phyloP scores from a whole-genome alignment of 345 rosid species.

The Nasturtium officinale region DNA sequence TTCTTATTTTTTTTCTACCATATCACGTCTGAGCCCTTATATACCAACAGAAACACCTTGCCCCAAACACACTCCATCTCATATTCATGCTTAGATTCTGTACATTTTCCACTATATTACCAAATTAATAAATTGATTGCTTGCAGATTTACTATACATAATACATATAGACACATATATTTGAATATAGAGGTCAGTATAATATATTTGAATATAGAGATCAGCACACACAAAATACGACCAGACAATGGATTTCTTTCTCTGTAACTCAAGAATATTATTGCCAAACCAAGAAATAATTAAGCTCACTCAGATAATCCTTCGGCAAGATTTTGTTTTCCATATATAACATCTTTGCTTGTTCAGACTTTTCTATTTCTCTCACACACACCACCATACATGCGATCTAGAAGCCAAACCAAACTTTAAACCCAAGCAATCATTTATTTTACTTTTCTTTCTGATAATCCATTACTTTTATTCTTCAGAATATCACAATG shows the following conservation, averaged over 20 bases:
- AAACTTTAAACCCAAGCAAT: slow-evolving; percentile 75
- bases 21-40: slow-evolving; percentile 40
- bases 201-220: not conserved
- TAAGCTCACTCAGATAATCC: slow-evolving; percentile 41
- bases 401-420: slow-evolving; percentile 34
- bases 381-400: slow-evolving; percentile 36
- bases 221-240: slow-evolving; percentile 20
- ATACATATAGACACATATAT: not conserved
- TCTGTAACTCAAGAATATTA: slow-evolving; percentile 11
- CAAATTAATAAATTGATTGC: slow-evolving; percentile 10
- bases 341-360: slow-evolving; percentile 28
- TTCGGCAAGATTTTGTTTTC: slow-evolving; percentile 47
- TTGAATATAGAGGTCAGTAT: not conserved
- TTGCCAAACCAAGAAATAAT: slow-evolving; percentile 20
- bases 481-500: not conserved
- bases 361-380: slow-evolving; percentile 28
- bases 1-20: slow-evolving; percentile 34
- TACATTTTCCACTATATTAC: not conserved
- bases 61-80: slow-evolving; percentile 72
- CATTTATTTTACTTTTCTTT: slow-evolving; percentile 7
- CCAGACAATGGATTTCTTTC: not conserved
- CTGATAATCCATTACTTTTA: slow-evolving; percentile 18
- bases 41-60: slow-evolving; percentile 52
- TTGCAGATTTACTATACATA: not conserved
- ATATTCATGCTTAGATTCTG: slow-evolving; percentile 22